Evolutionary conservation across 768 basidiomycete species (phyloP).

Genomic region (Russula vinacea): DNA sequence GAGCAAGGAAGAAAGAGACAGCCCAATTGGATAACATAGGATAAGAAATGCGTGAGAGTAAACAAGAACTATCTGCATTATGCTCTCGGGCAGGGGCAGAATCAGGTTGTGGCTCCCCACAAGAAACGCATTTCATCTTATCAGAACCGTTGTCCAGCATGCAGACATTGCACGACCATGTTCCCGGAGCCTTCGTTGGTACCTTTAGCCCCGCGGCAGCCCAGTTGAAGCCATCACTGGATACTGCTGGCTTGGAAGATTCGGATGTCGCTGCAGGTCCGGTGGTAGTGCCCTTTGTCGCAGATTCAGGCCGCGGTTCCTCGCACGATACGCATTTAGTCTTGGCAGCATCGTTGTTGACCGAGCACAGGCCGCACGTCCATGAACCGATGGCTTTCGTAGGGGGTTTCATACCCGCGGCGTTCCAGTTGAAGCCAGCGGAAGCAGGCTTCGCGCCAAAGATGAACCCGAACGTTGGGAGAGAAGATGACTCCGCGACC

Average conservation of each 20-base stretch:
- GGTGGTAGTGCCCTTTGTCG: neutral
- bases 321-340: slow-evolving; percentile 53
- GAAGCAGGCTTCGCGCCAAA: slow-evolving; percentile 30
- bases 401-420: slow-evolving; percentile 34
- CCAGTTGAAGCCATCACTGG: slow-evolving; percentile 39
- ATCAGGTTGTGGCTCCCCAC: too few relatives aligned
- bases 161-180: slow-evolving; percentile 45
- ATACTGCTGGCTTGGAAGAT: slow-evolving; percentile 3
- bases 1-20: neutral
- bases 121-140: slow-evolving; percentile 36
- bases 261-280: neutral
- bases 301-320: slow-evolving; percentile 14
- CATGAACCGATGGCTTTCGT: slow-evolving; percentile 29
- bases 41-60: slow-evolving; percentile 15
- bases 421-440: slow-evolving; percentile 36
- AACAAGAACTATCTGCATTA: slow-evolving; percentile 7
- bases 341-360: slow-evolving; percentile 47
- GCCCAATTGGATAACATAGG: slow-evolving; percentile 23
- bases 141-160: slow-evolving; percentile 33
- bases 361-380: slow-evolving; percentile 34
- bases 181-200: slow-evolving; percentile 32
- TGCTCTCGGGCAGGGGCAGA: too few relatives aligned
- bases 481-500: slow-evolving; percentile 34
- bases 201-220: slow-evolving; percentile 39
- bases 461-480: slow-evolving; percentile 47